These are phyloP conservation scores for Roridomyces roridus DNA, from an alignment of 768 basidiomycete genomes.

Conservation along the genomic window DNA sequence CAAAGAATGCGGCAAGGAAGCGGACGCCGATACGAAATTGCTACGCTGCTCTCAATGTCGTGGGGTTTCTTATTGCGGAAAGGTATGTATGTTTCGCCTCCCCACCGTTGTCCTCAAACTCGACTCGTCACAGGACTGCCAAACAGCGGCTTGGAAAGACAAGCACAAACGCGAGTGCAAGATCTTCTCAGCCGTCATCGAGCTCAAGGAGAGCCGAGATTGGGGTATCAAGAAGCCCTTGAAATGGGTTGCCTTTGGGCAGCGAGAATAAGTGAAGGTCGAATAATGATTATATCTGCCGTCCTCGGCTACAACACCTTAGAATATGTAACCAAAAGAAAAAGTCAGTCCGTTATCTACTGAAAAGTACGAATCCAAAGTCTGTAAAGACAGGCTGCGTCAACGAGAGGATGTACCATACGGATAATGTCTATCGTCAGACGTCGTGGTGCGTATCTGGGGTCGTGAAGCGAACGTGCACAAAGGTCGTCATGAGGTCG, in stretches of 20 bases:
- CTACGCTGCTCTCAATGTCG: slow-evolving; percentile 21
- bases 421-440: too few relatives aligned
- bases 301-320: too few relatives aligned
- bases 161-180: slow-evolving; percentile 26
- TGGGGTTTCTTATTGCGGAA: slow-evolving; percentile 15
- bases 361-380: too few relatives aligned
- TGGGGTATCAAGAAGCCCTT: slow-evolving; percentile 9
- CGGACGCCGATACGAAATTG: slow-evolving; percentile 5
- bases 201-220: slow-evolving; percentile 20
- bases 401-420: too few relatives aligned
- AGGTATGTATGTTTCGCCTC: background rate
- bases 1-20: slow-evolving; percentile 20
- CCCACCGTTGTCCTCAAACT: background rate
- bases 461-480: too few relatives aligned
- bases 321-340: too few relatives aligned
- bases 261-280: too few relatives aligned
- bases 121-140: slow-evolving; percentile 14
- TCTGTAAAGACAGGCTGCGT: too few relatives aligned
- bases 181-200: slow-evolving; percentile 13
- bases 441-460: too few relatives aligned
- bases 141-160: slow-evolving; percentile 19
- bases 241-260: slow-evolving; percentile 17
- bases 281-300: too few relatives aligned
- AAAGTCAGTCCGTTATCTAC: too few relatives aligned
- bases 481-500: too few relatives aligned